These are phyloP conservation scores for Xerocomellus amylosporus DNA, from an alignment of 768 basidiomycete species.

Conservation along the genomic window DNA sequence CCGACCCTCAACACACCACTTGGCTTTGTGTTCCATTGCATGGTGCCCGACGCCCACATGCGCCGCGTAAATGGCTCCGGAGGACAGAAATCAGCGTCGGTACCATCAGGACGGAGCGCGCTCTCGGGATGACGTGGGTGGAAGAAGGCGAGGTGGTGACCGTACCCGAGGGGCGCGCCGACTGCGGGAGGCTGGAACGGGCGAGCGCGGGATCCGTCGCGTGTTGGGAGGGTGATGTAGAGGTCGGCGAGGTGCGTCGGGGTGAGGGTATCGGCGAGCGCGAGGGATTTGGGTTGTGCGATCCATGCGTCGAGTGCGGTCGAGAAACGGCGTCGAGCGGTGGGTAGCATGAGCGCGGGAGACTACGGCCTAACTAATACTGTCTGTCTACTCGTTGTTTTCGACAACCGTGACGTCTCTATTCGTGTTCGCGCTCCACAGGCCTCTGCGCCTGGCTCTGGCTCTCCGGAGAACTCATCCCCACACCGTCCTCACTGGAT, in stretches of 20 bases:
- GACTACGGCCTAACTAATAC: too few relatives aligned
- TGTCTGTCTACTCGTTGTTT: too few relatives aligned
- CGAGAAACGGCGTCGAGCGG: slow-evolving; percentile 10
- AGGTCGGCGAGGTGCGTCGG: slow-evolving; percentile 61
- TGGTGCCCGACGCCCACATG: slow-evolving; percentile 81
- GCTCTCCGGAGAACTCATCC: slow-evolving; percentile 4
- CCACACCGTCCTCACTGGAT: not conserved
- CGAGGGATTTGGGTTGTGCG: slow-evolving; percentile 43
- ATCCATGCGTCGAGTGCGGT: slow-evolving; percentile 54
- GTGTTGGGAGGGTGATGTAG: slow-evolving; percentile 69
- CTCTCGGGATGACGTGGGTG: slow-evolving; percentile 60
- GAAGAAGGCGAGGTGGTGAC: slow-evolving; percentile 75
- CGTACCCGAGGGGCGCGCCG: slow-evolving; percentile 49
- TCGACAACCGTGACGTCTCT: slow-evolving; percentile 17
- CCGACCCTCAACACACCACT: slow-evolving; percentile 51
- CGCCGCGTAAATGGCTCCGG: slow-evolving; percentile 69
- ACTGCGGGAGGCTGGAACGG: slow-evolving; percentile 40
- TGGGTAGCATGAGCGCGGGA: not conserved
- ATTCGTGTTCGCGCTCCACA: slow-evolving; percentile 13
- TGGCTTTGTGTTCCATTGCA: slow-evolving; percentile 51
- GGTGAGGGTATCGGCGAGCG: slow-evolving; percentile 48
- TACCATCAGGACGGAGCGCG: slow-evolving; percentile 62
- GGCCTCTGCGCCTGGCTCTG: slow-evolving; percentile 29
- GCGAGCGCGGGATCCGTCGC: slow-evolving; percentile 53
- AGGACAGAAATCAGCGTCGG: slow-evolving; percentile 68